Evolutionary conservation across 2,329 filamentous ascomycete species (phyloP).

Genomic region (Aspergillus texensis): DNA sequence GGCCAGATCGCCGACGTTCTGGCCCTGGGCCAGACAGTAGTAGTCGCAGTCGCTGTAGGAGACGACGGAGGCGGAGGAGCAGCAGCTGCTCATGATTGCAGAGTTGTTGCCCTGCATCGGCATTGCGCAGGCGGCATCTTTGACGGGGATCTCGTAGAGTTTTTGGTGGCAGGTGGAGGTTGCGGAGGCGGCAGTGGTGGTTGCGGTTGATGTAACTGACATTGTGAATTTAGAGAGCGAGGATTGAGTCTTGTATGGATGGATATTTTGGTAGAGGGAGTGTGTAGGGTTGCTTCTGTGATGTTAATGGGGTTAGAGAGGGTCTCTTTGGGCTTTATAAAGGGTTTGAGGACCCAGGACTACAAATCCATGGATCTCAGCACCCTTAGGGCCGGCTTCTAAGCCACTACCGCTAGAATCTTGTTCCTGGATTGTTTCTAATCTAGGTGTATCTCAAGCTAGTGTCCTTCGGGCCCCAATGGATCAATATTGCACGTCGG

Average conservation of each 20-base stretch:
- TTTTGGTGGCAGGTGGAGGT: constrained; percentile 24
- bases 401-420: background rate
- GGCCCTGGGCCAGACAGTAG: constrained; percentile 27
- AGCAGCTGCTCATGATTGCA: constrained; percentile 26
- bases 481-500: background rate
- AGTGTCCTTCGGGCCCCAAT: background rate
- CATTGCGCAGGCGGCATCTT: constrained; percentile 29
- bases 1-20: constrained; percentile 21
- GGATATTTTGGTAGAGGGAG: background rate
- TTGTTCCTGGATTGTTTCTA: background rate
- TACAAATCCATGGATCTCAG: background rate
- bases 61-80: constrained; percentile 21
- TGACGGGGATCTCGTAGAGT: constrained; percentile 27
- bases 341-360: background rate
- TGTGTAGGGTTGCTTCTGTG: background rate
- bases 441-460: background rate
- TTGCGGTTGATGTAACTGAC: constrained; percentile 15
- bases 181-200: constrained; percentile 18
- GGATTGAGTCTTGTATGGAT: background rate
- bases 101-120: constrained; percentile 23
- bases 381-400: background rate
- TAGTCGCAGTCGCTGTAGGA: constrained; percentile 27
- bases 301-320: background rate
- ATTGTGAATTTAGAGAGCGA: background rate
- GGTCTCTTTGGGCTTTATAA: background rate